Base-by-base conservation (phyloP, 805 yeast species). In the Sugiyamaella qingdaonensis region DNA sequence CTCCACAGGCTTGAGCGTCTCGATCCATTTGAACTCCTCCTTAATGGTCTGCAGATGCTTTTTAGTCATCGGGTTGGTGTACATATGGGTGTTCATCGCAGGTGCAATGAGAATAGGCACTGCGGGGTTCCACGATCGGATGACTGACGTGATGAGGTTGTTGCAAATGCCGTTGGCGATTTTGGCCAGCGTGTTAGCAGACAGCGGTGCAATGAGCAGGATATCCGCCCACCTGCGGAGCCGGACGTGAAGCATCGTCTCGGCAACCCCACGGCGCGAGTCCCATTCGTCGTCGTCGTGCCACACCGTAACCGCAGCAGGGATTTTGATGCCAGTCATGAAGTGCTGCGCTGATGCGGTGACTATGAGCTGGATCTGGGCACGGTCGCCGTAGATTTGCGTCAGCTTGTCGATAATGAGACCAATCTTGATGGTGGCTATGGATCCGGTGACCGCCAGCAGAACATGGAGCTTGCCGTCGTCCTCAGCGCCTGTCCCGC, bases 211-310 rank as follows among this genome's bases (percentile, higher is more conserved):
- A 43, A 92, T 86, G 19, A 94, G 78, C 47, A 94, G 75, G 42
- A 94, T 82, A 70, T 92, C 97, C 1, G 98, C 98, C 98, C 98
- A 92, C 58, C 96, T 82, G 14, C 97, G 81, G 51, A 92, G 75
- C 69, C 89, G 96, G 57, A 91, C 89, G 68, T 92, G 97, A 58
- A 94, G 76, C 49, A 90, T 92, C 3, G 96, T 95, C 67, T 92
- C 98, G 55, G 89, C 74, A 34, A 75, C 71, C 18, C 56, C 58
- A 60, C 83, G 83, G 79, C 97, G 90, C 27, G 86, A 82, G 32
- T 73, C 72, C 99, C 99, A 92, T 68, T 92, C 98, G 67, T 94
- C 98, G 55, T 79, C 79, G 64, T 92, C 97, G 65, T 90, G 78
- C 97, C 97, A 92, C 8, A 92, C 81, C 58, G 84, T 85, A 37